Conservation (phyloP, 1,139 yeast genomes). For the Lodderomyces beijingensis region DNA sequence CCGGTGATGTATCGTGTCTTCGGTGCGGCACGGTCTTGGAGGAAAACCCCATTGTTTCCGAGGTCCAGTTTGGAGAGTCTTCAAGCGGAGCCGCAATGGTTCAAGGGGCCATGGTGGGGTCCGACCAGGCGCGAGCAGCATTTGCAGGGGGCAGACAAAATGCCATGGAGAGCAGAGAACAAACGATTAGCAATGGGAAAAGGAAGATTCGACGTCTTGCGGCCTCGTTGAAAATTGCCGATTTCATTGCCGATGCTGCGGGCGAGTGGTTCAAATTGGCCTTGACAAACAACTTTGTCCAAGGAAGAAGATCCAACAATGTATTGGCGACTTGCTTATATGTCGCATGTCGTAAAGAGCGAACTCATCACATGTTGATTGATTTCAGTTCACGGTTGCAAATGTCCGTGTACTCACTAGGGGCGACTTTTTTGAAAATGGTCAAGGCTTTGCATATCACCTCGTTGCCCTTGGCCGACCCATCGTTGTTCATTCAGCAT, state of each 20-base stretch:
- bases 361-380: conserved; percentile 91
- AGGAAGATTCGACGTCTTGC: conserved; percentile 78
- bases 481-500: conserved; percentile 87
- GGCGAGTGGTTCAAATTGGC: conserved; percentile 87
- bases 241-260: conserved; percentile 81
- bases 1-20: conserved; percentile 75
- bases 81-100: conserved; percentile 93
- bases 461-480: conserved; percentile 83
- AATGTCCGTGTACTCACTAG: conserved; percentile 88
- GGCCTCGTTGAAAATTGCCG: conserved; percentile 71
- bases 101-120: conserved; percentile 88
- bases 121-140: conserved; percentile 79
- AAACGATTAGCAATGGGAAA: conserved; percentile 78
- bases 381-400: conserved; percentile 89
- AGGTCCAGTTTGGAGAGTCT: conserved; percentile 90
- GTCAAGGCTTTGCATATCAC: conserved; percentile 76
- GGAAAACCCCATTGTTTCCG: conserved; percentile 92
- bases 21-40: conserved; percentile 84
- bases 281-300: conserved; percentile 80
- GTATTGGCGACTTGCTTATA: conserved; percentile 93
- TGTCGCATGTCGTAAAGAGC: conserved; percentile 87
- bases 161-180: conserved; percentile 82
- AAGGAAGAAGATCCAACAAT: conserved; percentile 91
- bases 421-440: conserved; percentile 91
- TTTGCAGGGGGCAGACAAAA: conserved; percentile 59